Evolutionary conservation across 2,329 filamentous ascomycete genomes (phyloP), one percentile per base, ranked within the genome.

Genomic region (Botrytis elliptica): DNA sequence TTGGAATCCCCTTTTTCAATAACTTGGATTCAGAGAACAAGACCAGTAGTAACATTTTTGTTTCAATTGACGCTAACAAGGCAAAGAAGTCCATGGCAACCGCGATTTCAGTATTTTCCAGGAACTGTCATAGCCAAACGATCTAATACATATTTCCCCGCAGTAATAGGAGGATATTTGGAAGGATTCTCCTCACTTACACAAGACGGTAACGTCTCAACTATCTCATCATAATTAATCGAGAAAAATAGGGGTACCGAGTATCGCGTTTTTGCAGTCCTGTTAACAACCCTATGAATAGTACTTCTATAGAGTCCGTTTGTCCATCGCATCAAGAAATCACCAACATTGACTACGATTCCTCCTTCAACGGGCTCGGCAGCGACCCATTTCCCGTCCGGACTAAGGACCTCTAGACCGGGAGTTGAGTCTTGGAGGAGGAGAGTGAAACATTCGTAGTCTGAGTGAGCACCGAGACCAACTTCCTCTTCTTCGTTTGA

Each of bases 391-490:
- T 82, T 80, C 20, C 82, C 80, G 16, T 83, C 84, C 6, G 82
- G 79, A 74, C 88, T 83, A 71, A 85, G 83, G 5, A 89, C 86
- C 76, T 89, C 83, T 2, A 89, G 82, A 0, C 86, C 88, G 44
- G 84, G 84, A 22, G 84, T 81, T 3, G 81, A 81, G 74, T 87
- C 86, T 77, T 88, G 87, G 4, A 88, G 82, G 18, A 89, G 84
- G 44, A 89, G 82, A 0, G 88, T 89, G 63, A 89, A 84, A 65
- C 85, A 85, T n/a, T 87, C 86, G 75, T 87, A 89, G 77, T 88
- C 88, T 0, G 86, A 87, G 75, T 88, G 88, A 4, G 85, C 86
- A 0, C 86, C 86, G 2, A 80, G 84, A 7, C 76, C 78, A 36
- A 79, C 76, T 44, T 80, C 78, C 68, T 78, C 78, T 42, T 77